These are phyloP conservation scores for Penicillium verhagenii DNA, from an alignment of 495 filamentous ascomycete genomes.

Conservation along the genomic window DNA sequence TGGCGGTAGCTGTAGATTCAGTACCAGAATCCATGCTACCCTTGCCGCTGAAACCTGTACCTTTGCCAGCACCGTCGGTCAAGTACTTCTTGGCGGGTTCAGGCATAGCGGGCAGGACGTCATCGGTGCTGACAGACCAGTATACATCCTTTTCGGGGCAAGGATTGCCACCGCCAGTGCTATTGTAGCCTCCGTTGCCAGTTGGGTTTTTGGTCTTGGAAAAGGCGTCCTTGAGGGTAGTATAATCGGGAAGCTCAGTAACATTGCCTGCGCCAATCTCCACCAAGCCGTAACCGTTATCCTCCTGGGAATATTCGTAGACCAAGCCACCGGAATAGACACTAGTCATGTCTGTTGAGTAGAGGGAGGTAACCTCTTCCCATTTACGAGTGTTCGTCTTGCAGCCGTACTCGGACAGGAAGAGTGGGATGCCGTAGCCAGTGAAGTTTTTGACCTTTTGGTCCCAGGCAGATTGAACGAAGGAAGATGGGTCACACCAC, in stretches of 20 bases:
- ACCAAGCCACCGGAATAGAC: slow-evolving; percentile 96
- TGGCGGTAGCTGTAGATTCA: slow-evolving; percentile 58
- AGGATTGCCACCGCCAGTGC: slow-evolving; percentile 57
- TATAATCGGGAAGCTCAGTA: slow-evolving; percentile 61
- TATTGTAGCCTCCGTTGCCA: slow-evolving; percentile 76
- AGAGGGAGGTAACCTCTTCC: slow-evolving; percentile 75
- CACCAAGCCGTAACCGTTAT: slow-evolving; percentile 75
- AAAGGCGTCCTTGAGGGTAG: slow-evolving; percentile 64
- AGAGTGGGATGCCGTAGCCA: slow-evolving; percentile 88
- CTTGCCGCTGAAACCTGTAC: slow-evolving; percentile 65
- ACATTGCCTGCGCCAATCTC: slow-evolving; percentile 58
- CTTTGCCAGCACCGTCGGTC: slow-evolving; percentile 68
- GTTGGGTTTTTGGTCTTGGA: slow-evolving; percentile 59
- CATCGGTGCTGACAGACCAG: slow-evolving; percentile 72
- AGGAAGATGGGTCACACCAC: slow-evolving; percentile 86
- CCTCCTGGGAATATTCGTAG: slow-evolving; percentile 89
- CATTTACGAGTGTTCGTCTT: slow-evolving; percentile 76
- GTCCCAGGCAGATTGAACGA: slow-evolving; percentile 76
- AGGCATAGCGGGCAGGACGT: slow-evolving; percentile 75
- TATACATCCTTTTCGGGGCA: slow-evolving; percentile 67
- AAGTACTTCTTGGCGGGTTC: slow-evolving; percentile 64
- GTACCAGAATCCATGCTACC: slow-evolving; percentile 72
- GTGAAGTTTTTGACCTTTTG: slow-evolving; percentile 90
- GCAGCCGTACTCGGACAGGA: slow-evolving; percentile 96
- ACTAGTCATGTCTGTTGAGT: slow-evolving; percentile 77